Conservation (phyloP, 2,329 filamentous ascomycete genomes). For the Anisogramma anomala region DNA sequence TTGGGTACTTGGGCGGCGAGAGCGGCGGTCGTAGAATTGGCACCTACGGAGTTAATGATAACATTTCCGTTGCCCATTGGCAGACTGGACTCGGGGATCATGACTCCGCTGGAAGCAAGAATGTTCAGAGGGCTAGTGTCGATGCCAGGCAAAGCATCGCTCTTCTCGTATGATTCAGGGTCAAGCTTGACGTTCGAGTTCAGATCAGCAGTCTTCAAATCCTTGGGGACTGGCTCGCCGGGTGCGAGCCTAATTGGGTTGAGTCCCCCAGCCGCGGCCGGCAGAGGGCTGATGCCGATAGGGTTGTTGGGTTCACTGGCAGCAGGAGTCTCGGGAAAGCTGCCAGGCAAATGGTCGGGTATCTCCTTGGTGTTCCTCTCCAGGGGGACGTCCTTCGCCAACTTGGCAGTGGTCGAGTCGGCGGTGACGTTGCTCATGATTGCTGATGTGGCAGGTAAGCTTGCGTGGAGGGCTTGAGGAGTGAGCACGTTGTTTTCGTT, state of each 20-base stretch:
- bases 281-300: slow-evolving; percentile 49
- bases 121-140: slow-evolving; percentile 30
- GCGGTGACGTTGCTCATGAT: slow-evolving; percentile 57
- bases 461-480: slow-evolving; percentile 53
- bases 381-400: slow-evolving; percentile 54
- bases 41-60: slow-evolving; percentile 39
- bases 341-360: slow-evolving; percentile 42
- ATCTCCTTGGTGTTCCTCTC: slow-evolving; percentile 30
- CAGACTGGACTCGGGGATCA: slow-evolving; percentile 75
- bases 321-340: slow-evolving; percentile 61
- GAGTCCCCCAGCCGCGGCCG: slow-evolving; percentile 50
- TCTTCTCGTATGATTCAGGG: slow-evolving; percentile 76
- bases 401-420: slow-evolving; percentile 54
- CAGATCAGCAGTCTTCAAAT: slow-evolving; percentile 54
- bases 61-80: slow-evolving; percentile 43
- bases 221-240: slow-evolving; percentile 69
- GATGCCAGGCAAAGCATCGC: slow-evolving; percentile 49
- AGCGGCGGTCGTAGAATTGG: slow-evolving; percentile 54
- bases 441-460: slow-evolving; percentile 33
- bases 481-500: slow-evolving; percentile 90
- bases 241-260: slow-evolving; percentile 74
- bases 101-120: slow-evolving; percentile 45
- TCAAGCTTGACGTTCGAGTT: slow-evolving; percentile 67
- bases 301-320: slow-evolving; percentile 35
- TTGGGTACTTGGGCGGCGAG: slow-evolving; percentile 59